phyloP scores from a whole-genome alignment of 352 stramenopile genomes.

The Phytophthora pinifolia region DNA sequence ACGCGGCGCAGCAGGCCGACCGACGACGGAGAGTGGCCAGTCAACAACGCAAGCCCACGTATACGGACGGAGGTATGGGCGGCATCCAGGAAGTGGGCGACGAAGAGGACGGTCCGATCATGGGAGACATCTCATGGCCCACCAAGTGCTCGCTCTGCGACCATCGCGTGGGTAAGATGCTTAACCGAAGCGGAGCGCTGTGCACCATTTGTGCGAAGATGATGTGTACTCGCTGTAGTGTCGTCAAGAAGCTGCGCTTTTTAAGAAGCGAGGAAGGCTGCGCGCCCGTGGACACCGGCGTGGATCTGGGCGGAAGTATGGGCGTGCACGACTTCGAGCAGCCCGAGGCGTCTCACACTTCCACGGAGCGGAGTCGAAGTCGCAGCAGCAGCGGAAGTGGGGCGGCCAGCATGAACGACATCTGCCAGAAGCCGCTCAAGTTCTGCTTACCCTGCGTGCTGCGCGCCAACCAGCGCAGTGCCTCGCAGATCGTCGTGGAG shows the following conservation, averaged over 20 bases:
- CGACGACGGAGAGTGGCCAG: slow-evolving; percentile 27
- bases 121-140: slow-evolving; percentile 13
- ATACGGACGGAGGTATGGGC: slow-evolving; percentile 26
- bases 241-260: slow-evolving; percentile 56
- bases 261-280: slow-evolving; percentile 25
- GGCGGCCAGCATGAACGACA: slow-evolving; percentile 29
- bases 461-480: slow-evolving; percentile 40
- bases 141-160: slow-evolving; percentile 43
- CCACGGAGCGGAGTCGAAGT: slow-evolving; percentile 29
- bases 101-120: slow-evolving; percentile 15
- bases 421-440: slow-evolving; percentile 45
- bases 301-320: slow-evolving; percentile 26
- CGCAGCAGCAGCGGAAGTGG: slow-evolving; percentile 27
- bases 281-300: not conserved
- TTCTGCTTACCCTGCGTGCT: slow-evolving; percentile 55
- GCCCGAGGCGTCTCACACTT: slow-evolving; percentile 24
- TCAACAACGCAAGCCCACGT: slow-evolving; percentile 21
- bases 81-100: slow-evolving; percentile 37
- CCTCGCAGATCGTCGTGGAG: slow-evolving; percentile 42
- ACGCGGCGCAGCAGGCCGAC: slow-evolving; percentile 42
- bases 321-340: slow-evolving; percentile 31
- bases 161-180: slow-evolving; percentile 29
- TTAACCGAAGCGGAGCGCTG: slow-evolving; percentile 31
- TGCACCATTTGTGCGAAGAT: slow-evolving; percentile 40
- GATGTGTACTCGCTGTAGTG: slow-evolving; percentile 46